Evolutionary conservation across 2,329 filamentous ascomycete species (phyloP).

Genomic region (Cladophialophora carrionii): DNA sequence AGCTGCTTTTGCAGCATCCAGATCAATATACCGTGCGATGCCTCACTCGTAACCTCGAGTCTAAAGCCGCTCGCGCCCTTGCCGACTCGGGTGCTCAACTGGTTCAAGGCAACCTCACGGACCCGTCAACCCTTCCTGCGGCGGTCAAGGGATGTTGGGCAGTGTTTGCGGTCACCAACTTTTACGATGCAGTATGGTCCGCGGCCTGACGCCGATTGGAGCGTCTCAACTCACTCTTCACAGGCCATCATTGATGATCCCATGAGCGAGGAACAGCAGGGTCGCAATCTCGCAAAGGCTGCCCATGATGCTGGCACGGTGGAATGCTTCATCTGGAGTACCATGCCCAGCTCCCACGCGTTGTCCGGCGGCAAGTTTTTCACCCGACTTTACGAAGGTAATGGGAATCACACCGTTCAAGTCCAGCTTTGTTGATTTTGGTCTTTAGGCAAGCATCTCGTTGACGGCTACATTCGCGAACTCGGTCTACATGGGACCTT

Average conservation of each 20-base stretch:
- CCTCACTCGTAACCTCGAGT: conserved; percentile 40
- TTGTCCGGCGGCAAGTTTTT: conserved; percentile 17
- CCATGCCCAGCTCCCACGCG: conserved; percentile 18
- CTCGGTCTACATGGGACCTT: conserved; percentile 27
- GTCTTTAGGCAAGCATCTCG: conserved; percentile 31
- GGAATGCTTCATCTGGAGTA: conserved; percentile 20
- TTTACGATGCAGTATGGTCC: conserved; percentile 14
- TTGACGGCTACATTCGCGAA: conserved; percentile 32
- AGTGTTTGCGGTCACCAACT: conserved; percentile 20
- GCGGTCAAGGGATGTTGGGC: conserved; percentile 27
- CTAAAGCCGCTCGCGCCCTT: conserved; percentile 34
- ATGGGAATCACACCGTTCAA: not conserved
- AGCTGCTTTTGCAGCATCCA: conserved; percentile 38
- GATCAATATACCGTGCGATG: conserved; percentile 36
- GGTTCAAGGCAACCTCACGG: conserved; percentile 37
- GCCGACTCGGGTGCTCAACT: conserved; percentile 38
- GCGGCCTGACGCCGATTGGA: not conserved
- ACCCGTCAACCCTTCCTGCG: conserved; percentile 14
- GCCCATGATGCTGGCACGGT: conserved; percentile 9
- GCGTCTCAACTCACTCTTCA: not conserved
- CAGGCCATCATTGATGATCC: conserved; percentile 18
- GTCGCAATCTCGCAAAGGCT: conserved; percentile 12
- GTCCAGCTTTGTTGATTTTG: not conserved
- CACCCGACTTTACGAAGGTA: conserved; percentile 19
- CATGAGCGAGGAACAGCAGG: conserved; percentile 18